These are phyloP conservation scores for Dipteronia dyeriana DNA, from an alignment of 345 rosid species.

Conservation along the genomic window DNA sequence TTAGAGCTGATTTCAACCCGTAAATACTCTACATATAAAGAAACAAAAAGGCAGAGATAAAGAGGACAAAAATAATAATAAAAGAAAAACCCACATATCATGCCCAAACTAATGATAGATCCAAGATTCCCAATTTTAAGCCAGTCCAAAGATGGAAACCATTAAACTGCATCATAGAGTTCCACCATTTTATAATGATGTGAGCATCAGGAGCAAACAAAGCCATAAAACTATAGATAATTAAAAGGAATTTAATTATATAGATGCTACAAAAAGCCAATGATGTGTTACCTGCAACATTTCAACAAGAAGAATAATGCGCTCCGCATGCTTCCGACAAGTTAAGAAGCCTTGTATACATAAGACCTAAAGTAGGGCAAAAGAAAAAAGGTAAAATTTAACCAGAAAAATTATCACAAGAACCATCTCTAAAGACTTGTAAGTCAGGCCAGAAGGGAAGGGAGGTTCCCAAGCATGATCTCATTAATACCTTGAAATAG, in stretches of 20 bases:
- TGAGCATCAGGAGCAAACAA: background rate
- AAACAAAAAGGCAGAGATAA: background rate
- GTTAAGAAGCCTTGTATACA: slow-evolving; percentile 99
- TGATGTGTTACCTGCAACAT: slow-evolving; percentile 86
- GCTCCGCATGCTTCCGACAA: slow-evolving; percentile 97
- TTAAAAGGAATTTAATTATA: background rate
- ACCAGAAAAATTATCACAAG: background rate
- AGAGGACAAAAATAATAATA: background rate
- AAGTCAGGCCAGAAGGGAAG: background rate
- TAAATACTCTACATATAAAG: background rate
- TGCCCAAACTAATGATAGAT: background rate
- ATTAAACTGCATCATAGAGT: slow-evolving; percentile 3
- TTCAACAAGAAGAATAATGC: slow-evolving; percentile 93
- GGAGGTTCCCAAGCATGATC: background rate
- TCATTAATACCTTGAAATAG: slow-evolving; percentile 80
- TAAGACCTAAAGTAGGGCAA: slow-evolving; percentile 60
- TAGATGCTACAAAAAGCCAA: background rate
- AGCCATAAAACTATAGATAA: background rate
- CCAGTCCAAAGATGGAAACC: slow-evolving; percentile 4
- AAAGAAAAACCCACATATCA: slow-evolving; percentile 6
- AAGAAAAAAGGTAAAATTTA: slow-evolving; percentile 8
- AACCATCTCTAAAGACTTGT: slow-evolving; percentile 5
- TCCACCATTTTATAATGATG: background rate
- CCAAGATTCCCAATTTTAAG: background rate
- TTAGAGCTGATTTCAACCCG: background rate